Percentiles rank a stretch among this genome's conserved stretches.
Conservation (phyloP, 1,284 basidiomycete species). For the Puccinia triticina region DNA sequence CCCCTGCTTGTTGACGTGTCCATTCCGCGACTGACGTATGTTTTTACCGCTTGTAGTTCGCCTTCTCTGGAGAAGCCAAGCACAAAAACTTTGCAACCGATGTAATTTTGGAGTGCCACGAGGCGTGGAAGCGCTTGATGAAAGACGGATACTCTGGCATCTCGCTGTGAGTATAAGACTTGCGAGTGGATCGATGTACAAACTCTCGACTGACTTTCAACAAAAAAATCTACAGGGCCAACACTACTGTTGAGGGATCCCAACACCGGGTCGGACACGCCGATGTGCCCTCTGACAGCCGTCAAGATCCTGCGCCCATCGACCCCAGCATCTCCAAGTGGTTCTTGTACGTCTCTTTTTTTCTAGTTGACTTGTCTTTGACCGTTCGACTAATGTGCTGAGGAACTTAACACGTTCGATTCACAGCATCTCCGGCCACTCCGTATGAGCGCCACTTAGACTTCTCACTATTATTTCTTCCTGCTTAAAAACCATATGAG, state of each 20-base stretch:
- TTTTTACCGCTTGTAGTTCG: slow-evolving; percentile 76
- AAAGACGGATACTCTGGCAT: slow-evolving; percentile 75
- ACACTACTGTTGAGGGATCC: slow-evolving; percentile 72
- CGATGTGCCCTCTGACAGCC: slow-evolving; percentile 78
- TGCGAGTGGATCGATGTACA: slow-evolving; percentile 62
- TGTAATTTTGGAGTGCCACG: slow-evolving; percentile 98
- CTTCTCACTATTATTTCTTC: not conserved
- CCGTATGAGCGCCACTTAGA: slow-evolving; percentile 11
- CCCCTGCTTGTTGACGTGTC: not conserved
- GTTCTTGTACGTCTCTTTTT: slow-evolving; percentile 58
- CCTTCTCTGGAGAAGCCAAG: slow-evolving; percentile 99
- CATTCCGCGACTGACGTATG: not conserved
- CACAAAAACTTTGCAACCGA: slow-evolving; percentile 99
- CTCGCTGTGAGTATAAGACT: slow-evolving; percentile 72
- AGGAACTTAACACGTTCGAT: not conserved
- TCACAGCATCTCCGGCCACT: slow-evolving; percentile 49
- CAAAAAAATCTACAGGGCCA: slow-evolving; percentile 60
- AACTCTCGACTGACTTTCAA: slow-evolving; percentile 28
- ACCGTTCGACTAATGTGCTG: slow-evolving; percentile 7
- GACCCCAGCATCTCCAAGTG: slow-evolving; percentile 61
- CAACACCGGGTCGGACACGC: slow-evolving; percentile 70
- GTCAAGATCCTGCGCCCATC: slow-evolving; percentile 59
- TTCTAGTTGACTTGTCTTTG: slow-evolving; percentile 4
- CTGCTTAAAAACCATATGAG: too few relatives aligned
- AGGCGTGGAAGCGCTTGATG: slow-evolving; percentile 95